Percentiles rank a stretch among this genome's conserved stretches.
Evolutionary conservation across 2,329 filamentous ascomycete genomes (phyloP).

Genomic region (Claviceps spartinae): DNA sequence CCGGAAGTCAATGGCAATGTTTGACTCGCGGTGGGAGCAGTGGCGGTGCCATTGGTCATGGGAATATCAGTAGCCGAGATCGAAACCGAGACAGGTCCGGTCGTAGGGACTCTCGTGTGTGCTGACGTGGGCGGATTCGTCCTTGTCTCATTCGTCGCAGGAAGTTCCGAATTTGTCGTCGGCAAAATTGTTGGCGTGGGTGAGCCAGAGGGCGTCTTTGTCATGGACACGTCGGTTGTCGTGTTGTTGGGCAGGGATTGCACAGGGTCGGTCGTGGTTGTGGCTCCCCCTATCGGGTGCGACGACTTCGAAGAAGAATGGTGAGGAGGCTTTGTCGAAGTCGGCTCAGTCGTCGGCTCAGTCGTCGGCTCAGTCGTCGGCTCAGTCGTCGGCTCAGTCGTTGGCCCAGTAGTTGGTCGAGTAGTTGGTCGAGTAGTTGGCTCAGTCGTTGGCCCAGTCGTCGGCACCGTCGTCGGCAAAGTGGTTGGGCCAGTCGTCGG

Average conservation of each 20-base stretch:
- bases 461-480: background rate
- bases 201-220: conserved; percentile 5
- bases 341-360: background rate
- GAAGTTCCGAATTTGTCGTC: conserved; percentile 2
- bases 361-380: background rate
- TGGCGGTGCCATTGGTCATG: conserved; percentile 4
- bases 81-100: background rate
- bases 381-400: background rate
- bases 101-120: background rate
- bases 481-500: background rate
- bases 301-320: background rate
- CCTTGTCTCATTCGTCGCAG: conserved; percentile 5
- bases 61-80: conserved; percentile 2
- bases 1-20: conserved; percentile 4
- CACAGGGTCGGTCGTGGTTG: background rate
- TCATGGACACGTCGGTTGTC: conserved; percentile 6
- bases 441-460: background rate
- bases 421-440: background rate
- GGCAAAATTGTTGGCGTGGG: background rate
- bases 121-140: background rate
- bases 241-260: conserved; percentile 4
- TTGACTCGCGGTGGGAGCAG: background rate
- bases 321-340: background rate
- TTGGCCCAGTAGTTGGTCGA: background rate
- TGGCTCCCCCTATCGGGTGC: background rate